Percentiles rank a stretch among this genome's conserved stretches.
Conservation (phyloP, 2,329 filamentous ascomycete species). For the Monilinia laxa region DNA sequence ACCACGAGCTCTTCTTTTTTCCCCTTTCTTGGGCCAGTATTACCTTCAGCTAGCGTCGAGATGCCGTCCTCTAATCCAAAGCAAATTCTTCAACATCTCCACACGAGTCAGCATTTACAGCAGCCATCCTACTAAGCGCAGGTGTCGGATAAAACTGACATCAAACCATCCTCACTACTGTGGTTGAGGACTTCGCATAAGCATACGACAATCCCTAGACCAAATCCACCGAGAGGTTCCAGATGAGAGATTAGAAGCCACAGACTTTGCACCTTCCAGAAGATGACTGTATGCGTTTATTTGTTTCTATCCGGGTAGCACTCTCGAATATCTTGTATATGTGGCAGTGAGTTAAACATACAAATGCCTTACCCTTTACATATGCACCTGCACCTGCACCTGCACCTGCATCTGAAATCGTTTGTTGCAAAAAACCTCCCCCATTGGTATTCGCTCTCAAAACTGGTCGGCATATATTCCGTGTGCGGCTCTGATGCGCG, state of each 20-base stretch:
- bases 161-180: background rate
- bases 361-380: background rate
- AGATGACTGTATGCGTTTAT: background rate
- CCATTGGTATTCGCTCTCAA: background rate
- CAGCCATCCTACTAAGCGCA: background rate
- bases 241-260: background rate
- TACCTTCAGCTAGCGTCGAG: background rate
- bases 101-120: background rate
- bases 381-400: background rate
- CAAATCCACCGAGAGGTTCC: too few relatives aligned
- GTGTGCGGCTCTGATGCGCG: background rate
- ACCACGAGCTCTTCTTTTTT: too few relatives aligned
- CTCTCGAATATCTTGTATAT: background rate
- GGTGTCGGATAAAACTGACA: background rate
- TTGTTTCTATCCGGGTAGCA: background rate
- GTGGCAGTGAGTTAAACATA: background rate
- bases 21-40: background rate
- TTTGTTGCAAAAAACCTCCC: background rate
- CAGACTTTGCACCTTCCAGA: background rate
- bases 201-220: background rate
- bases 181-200: background rate
- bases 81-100: too few relatives aligned
- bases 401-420: background rate
- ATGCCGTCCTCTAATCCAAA: background rate
- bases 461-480: too few relatives aligned